phyloP scores from a whole-genome alignment of 768 basidiomycete genomes.

The Podaxis pistillaris region DNA sequence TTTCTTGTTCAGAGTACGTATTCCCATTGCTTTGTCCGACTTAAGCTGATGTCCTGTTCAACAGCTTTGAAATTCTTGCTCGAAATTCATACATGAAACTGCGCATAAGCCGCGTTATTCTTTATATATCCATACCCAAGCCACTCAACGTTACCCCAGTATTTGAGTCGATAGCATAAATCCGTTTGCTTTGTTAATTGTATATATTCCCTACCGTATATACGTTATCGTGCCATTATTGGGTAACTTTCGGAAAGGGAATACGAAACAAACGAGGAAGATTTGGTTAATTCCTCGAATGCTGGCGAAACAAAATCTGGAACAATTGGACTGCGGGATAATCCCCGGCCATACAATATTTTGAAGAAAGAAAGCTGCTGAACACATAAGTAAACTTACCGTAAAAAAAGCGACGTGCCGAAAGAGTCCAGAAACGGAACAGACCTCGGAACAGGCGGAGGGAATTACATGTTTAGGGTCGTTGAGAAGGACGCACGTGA shows the following conservation, averaged over 20 bases:
- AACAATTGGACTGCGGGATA: no score
- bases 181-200: neutral
- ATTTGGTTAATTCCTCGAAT: no score
- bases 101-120: neutral
- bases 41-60: neutral
- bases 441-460: neutral
- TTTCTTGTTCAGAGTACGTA: constrained; percentile 56
- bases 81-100: neutral
- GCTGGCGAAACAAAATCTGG: no score
- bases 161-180: no score
- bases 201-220: neutral
- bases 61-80: neutral
- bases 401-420: no score
- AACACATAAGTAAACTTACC: no score
- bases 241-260: no score
- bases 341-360: no score
- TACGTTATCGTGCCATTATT: no score
- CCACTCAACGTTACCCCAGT: no score
- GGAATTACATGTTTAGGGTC: neutral
- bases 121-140: neutral
- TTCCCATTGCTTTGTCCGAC: neutral
- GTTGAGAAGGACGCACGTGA: neutral
- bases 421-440: neutral
- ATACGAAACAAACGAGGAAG: no score
- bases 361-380: no score